Evolutionary conservation across 208 protist species (phyloP), one percentile per base, ranked within the genome.

Genomic region (Crithidia bombi): DNA sequence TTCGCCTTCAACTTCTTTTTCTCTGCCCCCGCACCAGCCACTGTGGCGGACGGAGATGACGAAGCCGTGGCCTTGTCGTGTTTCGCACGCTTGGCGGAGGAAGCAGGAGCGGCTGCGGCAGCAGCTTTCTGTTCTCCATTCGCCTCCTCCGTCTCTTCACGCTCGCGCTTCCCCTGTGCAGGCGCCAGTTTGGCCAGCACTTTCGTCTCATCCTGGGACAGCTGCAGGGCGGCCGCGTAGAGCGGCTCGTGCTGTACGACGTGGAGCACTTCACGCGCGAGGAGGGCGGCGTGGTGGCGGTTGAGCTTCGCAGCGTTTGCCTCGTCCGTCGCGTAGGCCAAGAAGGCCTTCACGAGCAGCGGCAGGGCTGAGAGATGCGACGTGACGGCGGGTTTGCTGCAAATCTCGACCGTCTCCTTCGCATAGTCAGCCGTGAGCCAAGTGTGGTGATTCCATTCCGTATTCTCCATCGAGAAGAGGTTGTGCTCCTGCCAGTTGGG

Each of bases 401-500:
- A 95, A 32, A 95, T 85, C 78, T 96, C 89, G 0, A 96, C 86
- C 44, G 74, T 80, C 74, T 96, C 89, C 21, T 69, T 44, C 33
- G 79, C 62, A 75, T 86, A 91, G 47, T 93, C 73, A 28, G 79
- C 69, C 12, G 85, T 91, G 26, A 96, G 86, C 92, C 92, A 96
- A 43, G 87, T 92, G 79, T 95, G 89, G 55, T 75, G 78, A 59
- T 96, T 96, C 89, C 92, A 96, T 43, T 79, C 66, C 69, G 66
- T 80, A 63, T 93, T 95, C 64, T 89, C 84, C 41, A 86, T 49
- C 28, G 78, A 85, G 77, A 82, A 96, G 33, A 96, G 67, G 72
- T 96, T 96, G 79, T 96, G 88, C 58, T 90, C 81, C 35, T 72
- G 75, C 89, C 89, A 96, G 69, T 92, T 86, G 21, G 85, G 81